Conservation (phyloP, 495 filamentous ascomycete genomes). For the Aspergillus incahuasiensis region DNA sequence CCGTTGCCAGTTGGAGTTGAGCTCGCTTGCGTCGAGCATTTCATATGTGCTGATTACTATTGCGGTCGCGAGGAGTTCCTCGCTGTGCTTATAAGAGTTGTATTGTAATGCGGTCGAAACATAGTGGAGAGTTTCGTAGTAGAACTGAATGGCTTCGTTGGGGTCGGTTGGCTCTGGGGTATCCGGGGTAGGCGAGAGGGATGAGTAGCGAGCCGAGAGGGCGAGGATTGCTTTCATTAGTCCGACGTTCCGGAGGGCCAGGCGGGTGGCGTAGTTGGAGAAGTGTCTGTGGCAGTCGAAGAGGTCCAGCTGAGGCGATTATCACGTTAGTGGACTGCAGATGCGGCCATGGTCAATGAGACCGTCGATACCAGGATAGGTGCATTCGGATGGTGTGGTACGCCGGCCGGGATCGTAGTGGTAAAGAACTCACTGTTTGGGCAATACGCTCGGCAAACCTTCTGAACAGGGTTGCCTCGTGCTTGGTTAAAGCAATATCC, state of each 20-base stretch:
- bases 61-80: conserved; percentile 23
- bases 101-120: conserved; percentile 26
- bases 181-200: background rate
- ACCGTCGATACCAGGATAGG: too few species aligned
- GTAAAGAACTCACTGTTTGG: background rate
- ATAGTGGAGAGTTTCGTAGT: conserved; percentile 27
- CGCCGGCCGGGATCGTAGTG: too few species aligned
- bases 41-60: conserved; percentile 27
- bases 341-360: too few species aligned
- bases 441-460: background rate
- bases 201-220: conserved; percentile 10
- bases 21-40: conserved; percentile 26
- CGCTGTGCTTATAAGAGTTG: conserved; percentile 18
- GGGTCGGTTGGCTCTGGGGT: conserved; percentile 3
- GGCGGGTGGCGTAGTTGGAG: conserved; percentile 18
- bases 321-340: too few species aligned
- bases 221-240: conserved; percentile 28
- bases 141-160: conserved; percentile 23
- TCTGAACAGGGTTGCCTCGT: background rate
- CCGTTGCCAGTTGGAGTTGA: conserved; percentile 22
- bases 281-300: conserved; percentile 23
- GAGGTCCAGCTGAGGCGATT: conserved; percentile 18
- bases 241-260: conserved; percentile 24
- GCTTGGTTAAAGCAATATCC: background rate
- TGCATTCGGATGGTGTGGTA: too few species aligned